These are phyloP conservation scores for Mycena olivaceomarginata DNA, from an alignment of 768 basidiomycete species.

Conservation along the genomic window DNA sequence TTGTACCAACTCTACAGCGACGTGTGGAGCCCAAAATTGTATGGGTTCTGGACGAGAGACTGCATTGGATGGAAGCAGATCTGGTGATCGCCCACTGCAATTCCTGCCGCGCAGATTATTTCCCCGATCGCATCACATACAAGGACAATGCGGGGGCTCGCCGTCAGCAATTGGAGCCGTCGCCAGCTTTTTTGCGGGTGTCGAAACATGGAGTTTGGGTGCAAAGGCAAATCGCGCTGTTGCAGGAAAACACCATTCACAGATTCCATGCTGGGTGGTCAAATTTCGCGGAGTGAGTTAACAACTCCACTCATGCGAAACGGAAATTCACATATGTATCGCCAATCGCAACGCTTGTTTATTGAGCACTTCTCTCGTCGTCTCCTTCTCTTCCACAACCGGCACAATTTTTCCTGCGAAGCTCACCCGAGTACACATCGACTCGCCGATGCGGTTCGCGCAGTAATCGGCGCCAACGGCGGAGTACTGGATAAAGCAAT, in stretches of 20 bases:
- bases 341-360: conserved; percentile 37
- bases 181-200: conserved; percentile 44
- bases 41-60: conserved; percentile 15
- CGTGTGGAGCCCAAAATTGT: conserved; percentile 19
- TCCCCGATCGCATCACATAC: conserved; percentile 43
- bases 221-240: conserved; percentile 47
- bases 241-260: conserved; percentile 47
- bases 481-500: conserved; percentile 22
- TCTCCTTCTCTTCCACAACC: conserved; percentile 45
- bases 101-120: conserved; percentile 44
- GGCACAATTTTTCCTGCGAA: conserved; percentile 25
- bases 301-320: conserved; percentile 11
- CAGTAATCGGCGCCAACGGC: conserved; percentile 27
- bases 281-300: conserved; percentile 51
- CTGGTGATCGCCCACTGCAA: conserved; percentile 35
- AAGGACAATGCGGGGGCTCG: not conserved
- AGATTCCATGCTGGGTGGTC: conserved; percentile 52
- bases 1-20: conserved; percentile 24
- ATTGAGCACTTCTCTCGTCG: conserved; percentile 50
- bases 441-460: conserved; percentile 11
- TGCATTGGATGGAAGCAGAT: conserved; percentile 28
- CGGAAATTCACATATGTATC: conserved; percentile 42
- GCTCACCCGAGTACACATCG: conserved; percentile 41
- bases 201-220: too few relatives aligned
- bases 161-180: not conserved